These are phyloP conservation scores for Termitomyces sp. DNA, from an alignment of 768 basidiomycete species.

Conservation along the genomic window DNA sequence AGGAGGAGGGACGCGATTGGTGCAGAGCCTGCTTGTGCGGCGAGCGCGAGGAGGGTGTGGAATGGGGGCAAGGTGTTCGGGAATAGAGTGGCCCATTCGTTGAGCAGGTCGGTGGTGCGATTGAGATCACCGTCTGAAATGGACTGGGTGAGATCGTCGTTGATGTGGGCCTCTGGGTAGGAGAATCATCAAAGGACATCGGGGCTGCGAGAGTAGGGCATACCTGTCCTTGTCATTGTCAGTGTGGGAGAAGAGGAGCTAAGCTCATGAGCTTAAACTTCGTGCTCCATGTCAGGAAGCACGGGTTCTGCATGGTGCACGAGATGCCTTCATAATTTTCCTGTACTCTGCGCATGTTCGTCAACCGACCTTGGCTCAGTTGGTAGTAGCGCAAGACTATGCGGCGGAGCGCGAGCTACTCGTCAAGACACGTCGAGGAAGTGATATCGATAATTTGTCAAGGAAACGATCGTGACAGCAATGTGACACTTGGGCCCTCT, in stretches of 20 bases:
- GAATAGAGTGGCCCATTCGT: conserved; percentile 1
- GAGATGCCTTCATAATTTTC: too few species aligned
- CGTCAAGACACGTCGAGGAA: too few species aligned
- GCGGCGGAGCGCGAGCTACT: too few species aligned
- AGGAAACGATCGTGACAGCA: too few species aligned
- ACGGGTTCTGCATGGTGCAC: too few species aligned
- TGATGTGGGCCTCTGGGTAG: background rate
- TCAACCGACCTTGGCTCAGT: conserved; percentile 7
- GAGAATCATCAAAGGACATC: background rate
- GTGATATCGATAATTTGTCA: too few species aligned
- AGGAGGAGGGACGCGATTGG: conserved; percentile 8
- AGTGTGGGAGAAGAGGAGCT: background rate
- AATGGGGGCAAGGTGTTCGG: background rate
- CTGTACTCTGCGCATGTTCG: too few species aligned
- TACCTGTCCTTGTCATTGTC: conserved; percentile 2
- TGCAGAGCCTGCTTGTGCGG: background rate
- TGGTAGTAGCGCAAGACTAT: conserved; percentile 13
- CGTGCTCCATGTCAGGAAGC: background rate
- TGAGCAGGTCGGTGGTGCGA: background rate
- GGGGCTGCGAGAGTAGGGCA: background rate
- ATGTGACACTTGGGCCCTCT: too few species aligned
- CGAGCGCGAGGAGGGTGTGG: conserved; percentile 1
- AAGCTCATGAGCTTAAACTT: background rate
- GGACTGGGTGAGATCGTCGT: background rate
- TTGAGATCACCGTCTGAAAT: background rate